A percentile compares a stretch with the other conserved stretches of the same genome.
These are phyloP conservation scores for Malbranchea zuffiana DNA, from an alignment of 2,329 filamentous ascomycete species.

Conservation along the genomic window DNA sequence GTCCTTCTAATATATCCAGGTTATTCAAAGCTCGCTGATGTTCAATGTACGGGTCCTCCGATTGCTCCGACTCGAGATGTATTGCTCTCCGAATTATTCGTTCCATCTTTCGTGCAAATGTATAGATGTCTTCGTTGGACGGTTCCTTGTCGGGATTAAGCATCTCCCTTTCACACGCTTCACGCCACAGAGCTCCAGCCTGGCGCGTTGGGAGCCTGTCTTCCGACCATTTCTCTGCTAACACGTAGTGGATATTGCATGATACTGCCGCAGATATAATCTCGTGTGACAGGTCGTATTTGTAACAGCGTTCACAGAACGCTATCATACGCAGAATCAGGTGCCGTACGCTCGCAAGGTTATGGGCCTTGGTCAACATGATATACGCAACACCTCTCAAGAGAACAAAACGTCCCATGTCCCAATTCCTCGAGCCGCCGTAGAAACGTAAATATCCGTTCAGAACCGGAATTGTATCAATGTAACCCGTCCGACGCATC, in stretches of 20 bases:
- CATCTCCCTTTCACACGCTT: conserved; percentile 8
- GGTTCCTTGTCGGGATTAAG: conserved; percentile 15
- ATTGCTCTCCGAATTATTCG: conserved; percentile 17
- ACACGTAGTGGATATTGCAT: conserved; percentile 28
- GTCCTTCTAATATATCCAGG: too few species aligned
- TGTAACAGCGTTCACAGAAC: conserved; percentile 28
- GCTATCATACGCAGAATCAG: conserved; percentile 31
- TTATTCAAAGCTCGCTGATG: too few species aligned
- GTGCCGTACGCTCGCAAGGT: conserved; percentile 21
- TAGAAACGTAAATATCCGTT: conserved; percentile 31
- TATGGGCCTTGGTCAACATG: conserved; percentile 25
- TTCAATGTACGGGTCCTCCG: too few species aligned
- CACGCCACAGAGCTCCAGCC: conserved; percentile 8
- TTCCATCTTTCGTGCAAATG: conserved; percentile 24
- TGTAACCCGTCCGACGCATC: conserved; percentile 26
- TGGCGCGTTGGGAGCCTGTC: conserved; percentile 1
- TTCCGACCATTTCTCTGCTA: too few species aligned
- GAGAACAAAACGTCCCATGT: conserved; percentile 25
- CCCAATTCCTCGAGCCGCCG: conserved; percentile 27
- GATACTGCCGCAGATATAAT: conserved; percentile 28
- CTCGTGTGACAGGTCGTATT: conserved; percentile 21
- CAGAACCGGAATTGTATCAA: conserved; percentile 29
- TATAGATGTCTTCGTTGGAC: conserved; percentile 25
- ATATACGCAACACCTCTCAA: conserved; percentile 28
- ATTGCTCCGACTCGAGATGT: not conserved